Conservation (phyloP, 305 asterid genomes). For the Fraxinus sp. region DNA sequence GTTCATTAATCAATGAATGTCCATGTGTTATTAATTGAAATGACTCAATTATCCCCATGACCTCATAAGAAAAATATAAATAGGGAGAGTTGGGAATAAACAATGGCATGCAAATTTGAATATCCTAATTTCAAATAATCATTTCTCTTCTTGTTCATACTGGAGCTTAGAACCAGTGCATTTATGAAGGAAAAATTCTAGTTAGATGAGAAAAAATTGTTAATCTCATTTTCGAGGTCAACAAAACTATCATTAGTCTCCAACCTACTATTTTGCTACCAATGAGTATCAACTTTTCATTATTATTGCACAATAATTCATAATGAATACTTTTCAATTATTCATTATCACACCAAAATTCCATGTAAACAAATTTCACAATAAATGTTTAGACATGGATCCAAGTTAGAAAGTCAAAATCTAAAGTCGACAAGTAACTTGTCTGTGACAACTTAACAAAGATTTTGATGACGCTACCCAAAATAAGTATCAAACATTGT, state of each 20-base stretch:
- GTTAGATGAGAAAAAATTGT: no score
- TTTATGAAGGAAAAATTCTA: background rate
- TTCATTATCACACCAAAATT: background rate
- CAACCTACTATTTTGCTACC: background rate
- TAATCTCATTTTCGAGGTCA: background rate
- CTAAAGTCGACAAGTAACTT: background rate
- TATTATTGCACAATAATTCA: background rate
- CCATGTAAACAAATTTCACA: background rate
- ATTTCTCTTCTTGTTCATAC: background rate
- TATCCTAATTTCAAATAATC: no score
- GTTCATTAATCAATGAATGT: background rate
- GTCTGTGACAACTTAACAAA: background rate
- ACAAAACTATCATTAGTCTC: background rate
- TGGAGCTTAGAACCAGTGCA: background rate
- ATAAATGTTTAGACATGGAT: background rate
- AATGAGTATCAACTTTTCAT: background rate
- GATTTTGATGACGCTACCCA: background rate
- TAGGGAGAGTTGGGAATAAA: background rate
- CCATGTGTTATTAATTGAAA: background rate
- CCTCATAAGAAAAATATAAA: background rate
- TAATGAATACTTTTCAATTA: background rate
- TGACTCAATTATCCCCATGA: background rate
- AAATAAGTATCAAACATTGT: background rate
- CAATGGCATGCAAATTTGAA: background rate
- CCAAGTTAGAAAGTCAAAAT: background rate